These are phyloP conservation scores for Salisapilia sapeloensis DNA, from an alignment of 352 stramenopile genomes.

Conservation along the genomic window DNA sequence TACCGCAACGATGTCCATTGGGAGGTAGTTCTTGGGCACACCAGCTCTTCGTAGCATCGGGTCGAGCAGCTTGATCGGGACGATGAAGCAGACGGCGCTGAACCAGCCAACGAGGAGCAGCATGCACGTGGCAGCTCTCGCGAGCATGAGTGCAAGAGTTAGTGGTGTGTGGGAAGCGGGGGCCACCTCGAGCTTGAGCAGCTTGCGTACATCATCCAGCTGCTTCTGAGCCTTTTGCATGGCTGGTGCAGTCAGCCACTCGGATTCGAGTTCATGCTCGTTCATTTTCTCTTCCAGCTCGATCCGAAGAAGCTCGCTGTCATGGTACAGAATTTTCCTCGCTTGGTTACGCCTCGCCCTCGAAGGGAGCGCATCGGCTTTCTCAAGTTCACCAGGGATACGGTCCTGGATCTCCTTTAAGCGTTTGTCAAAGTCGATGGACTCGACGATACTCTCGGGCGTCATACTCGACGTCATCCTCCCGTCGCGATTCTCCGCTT, in stretches of 20 bases:
- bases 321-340: conserved; percentile 42
- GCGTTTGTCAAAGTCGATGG: conserved; percentile 20
- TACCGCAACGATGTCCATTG: conserved; percentile 53
- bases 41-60: conserved; percentile 27
- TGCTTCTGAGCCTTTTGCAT: conserved; percentile 30
- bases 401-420: conserved; percentile 29
- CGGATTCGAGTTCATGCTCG: conserved; percentile 32
- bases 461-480: too few species aligned
- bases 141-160: conserved; percentile 43
- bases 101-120: conserved; percentile 65
- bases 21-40: conserved; percentile 60
- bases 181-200: conserved; percentile 45
- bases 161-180: conserved; percentile 17
- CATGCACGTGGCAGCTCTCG: conserved; percentile 42
- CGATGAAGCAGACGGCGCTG: conserved; percentile 36
- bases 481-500: too few species aligned
- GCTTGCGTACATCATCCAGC: conserved; percentile 38
- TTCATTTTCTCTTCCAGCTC: conserved; percentile 70
- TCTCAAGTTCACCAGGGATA: conserved; percentile 18
- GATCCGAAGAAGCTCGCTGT: conserved; percentile 54
- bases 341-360: conserved; percentile 62
- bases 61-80: conserved; percentile 47
- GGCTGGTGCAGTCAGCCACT: conserved; percentile 23
- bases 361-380: conserved; percentile 16
- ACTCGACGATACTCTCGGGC: not conserved